Percentiles rank a stretch among this genome's conserved stretches.
Evolutionary conservation across 305 asterid species (phyloP).

Genomic region (Euphrasia arctica): DNA sequence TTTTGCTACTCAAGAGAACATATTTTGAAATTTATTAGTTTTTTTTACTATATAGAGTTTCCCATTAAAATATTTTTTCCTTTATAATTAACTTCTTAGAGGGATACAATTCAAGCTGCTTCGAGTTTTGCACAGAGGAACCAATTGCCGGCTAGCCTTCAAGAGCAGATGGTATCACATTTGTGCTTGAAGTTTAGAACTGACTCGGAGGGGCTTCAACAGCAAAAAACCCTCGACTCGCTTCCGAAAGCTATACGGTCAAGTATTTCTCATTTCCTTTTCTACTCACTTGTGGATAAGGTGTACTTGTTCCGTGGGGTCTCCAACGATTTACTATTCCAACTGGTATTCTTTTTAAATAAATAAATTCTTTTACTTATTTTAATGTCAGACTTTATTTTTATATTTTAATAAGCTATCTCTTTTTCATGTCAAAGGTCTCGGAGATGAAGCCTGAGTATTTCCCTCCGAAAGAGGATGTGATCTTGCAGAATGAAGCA

Average conservation of each 20-base stretch:
- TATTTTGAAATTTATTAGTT: conserved; percentile 2
- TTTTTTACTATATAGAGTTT: background rate
- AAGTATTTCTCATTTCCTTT: conserved; percentile 64
- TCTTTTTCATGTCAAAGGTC: conserved; percentile 28
- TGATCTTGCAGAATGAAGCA: conserved; percentile 60
- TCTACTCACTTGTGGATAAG: conserved; percentile 67
- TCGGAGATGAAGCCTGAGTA: conserved; percentile 63
- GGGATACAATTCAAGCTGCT: conserved; percentile 59
- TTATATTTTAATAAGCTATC: background rate
- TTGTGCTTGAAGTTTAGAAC: conserved; percentile 53
- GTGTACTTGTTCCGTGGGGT: conserved; percentile 85
- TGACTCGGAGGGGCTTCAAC: conserved; percentile 77
- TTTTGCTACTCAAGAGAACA: background rate
- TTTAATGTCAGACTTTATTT: background rate
- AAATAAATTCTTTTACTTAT: background rate
- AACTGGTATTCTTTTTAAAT: conserved; percentile 49
- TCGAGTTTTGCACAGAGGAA: conserved; percentile 53
- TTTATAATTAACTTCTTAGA: conserved; percentile 27
- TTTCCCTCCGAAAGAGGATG: conserved; percentile 57
- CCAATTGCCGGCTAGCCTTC: conserved; percentile 46
- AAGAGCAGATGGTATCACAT: conserved; percentile 69
- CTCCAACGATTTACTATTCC: conserved; percentile 76
- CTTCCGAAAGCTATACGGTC: conserved; percentile 87
- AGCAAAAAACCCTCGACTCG: conserved; percentile 66
- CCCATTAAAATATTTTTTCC: background rate